Base-by-base conservation (phyloP, 352 stramenopile genomes). In the Plasmopara muralis region DNA sequence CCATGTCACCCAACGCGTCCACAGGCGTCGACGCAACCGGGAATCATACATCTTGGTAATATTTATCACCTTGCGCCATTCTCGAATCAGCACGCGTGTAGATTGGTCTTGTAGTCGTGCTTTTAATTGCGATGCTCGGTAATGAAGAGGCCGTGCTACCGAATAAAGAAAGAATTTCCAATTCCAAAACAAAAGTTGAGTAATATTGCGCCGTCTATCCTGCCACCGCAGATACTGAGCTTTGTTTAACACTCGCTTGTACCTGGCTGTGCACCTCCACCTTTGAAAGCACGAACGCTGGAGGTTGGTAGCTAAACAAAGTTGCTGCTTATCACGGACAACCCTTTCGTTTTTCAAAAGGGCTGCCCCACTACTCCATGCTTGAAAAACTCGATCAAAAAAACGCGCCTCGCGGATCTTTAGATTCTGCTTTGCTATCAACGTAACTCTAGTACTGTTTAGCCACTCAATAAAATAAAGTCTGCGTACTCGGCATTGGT, bases 141-240 rank as follows among this genome's bases (percentile, higher is more conserved):
- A 53, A 30, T 53, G 57, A 13, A 56, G 16, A 9, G 70, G 72
- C 9, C 79, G 57, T 5, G 66, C 68, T 13, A 77, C 34, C 1
- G 62, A 50, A 20, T 70, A 46, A 0, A 87, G 46, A 9, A 67
- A 76, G 13, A 86, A 30, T 35, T 72, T 85, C 79, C 79, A 89
- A 7, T 48, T 60, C 49, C 62, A 83, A 39, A 83, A 66, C 5
- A 46, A 46, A 39, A 69, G 7, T 43, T 72, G 55, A 20, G 66
- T 56, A 7, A 45, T 20, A 8, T 53, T 50, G 7, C 39, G 64
- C 6, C 47, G 15, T 2, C 37, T 61, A 16, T 64, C 56, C 38
- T 69, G 39, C 18, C 42, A 66, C 9, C 70, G 61, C 29, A 61
- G 18, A 12, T 47, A 25, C 35, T 74, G 48, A 14, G 65, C 25